Evolutionary conservation across 2,329 filamentous ascomycete species (phyloP), one percentile per base, ranked within the genome.

Genomic region (Aureobasidium sp.): DNA sequence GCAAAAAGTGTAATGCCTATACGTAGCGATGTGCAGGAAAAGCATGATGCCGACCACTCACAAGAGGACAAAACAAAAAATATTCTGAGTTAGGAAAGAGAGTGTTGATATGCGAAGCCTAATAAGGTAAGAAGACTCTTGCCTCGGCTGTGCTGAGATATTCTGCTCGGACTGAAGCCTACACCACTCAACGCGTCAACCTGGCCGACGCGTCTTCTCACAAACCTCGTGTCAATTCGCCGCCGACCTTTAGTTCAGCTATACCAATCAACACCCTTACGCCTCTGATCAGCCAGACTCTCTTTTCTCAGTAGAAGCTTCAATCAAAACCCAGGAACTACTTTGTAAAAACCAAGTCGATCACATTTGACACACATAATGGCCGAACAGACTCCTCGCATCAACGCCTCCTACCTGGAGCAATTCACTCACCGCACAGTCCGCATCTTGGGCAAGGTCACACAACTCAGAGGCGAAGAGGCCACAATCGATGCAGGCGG

Each of bases 371-470:
- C 34, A 52, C 13, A 36, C 44, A 77, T 63, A 66, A 93, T 93
- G 89, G 82, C 81, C 48, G 81, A 92, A 71, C 78, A 87, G 69
- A 86, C 91, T 53, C 93, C 94, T 34, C 91, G 94, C 74, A 85
- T 97, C 73, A 90, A 89, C 52, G 88, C 89, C 59, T 78, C 82
- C 44, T 89, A 93, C 76, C 87, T 97, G 63, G 85, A 91, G 72
- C 81, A 82, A 70, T 96, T 92, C 77, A 75, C 77, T 55, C 76
- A 83, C 71, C 78, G 84, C 67, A 89, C 89, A 65, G 89, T 97
- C 65, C 91, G 91, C 69, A 80, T 97, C 61, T 82, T 96, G 5
- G 94, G 94, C 70, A 91, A 88, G 70, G 91, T 97, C 51, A 83
- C 84, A 4, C 87, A 94, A 70, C 80, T 97, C 27, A 87, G 87